Conservation (phyloP, 2,329 filamentous ascomycete genomes). For the Aspergillus sp. region DNA sequence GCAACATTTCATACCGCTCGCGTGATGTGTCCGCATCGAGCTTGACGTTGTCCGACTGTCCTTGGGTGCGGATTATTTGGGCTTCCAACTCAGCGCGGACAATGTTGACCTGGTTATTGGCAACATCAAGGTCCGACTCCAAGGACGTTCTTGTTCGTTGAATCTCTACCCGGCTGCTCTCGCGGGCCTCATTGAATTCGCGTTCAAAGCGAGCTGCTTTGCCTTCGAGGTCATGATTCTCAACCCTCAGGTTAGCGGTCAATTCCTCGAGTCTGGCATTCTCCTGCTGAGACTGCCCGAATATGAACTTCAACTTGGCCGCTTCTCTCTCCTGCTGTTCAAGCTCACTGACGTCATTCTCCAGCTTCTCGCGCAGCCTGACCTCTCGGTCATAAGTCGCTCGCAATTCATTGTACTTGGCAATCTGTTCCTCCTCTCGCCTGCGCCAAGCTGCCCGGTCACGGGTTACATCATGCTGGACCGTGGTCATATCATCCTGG, state of each 20-base stretch:
- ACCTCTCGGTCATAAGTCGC: slow-evolving; percentile 59
- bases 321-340: slow-evolving; percentile 66
- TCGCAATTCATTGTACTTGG: slow-evolving; percentile 46
- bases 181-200: slow-evolving; percentile 74
- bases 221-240: slow-evolving; percentile 62
- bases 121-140: slow-evolving; percentile 71
- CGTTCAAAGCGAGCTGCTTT: slow-evolving; percentile 61
- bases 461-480: slow-evolving; percentile 68
- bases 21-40: slow-evolving; percentile 73
- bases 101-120: slow-evolving; percentile 76
- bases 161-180: slow-evolving; percentile 69
- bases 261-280: slow-evolving; percentile 56
- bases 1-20: slow-evolving; percentile 70
- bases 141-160: slow-evolving; percentile 69
- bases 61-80: slow-evolving; percentile 61
- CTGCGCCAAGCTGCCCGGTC: slow-evolving; percentile 73
- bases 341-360: slow-evolving; percentile 50
- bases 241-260: slow-evolving; percentile 38
- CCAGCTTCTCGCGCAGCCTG: slow-evolving; percentile 51
- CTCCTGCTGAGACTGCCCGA: slow-evolving; percentile 54
- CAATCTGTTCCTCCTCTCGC: slow-evolving; percentile 50
- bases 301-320: slow-evolving; percentile 67
- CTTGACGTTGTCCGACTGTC: slow-evolving; percentile 66
- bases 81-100: slow-evolving; percentile 74
- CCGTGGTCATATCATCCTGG: slow-evolving; percentile 75